Evolutionary conservation across 345 rosid species (phyloP), one percentile per base, ranked within the genome.

Genomic region (Populus davidiana): DNA sequence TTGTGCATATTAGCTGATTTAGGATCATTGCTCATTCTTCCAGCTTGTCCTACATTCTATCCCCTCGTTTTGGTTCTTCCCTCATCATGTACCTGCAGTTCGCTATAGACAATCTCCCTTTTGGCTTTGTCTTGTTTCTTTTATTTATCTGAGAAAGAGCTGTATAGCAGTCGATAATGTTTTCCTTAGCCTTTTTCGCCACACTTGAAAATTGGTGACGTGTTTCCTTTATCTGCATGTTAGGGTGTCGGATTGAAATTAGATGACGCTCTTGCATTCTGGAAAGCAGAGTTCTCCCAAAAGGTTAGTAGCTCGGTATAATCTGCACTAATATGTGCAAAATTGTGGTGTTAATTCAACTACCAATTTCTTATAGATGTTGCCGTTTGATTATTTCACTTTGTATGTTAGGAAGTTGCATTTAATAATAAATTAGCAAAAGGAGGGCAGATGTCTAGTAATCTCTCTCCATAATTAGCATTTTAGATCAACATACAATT

Each of bases 211-310:
- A 20, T 77, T 39, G 17, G 39, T 69, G 10, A 72, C 61, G 74
- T 62, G 63, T 76, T 74, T 56, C 52, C 38, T 59, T 9, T 21
- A 74, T 71, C 75, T 80, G 31, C 67, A 5, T 77, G 31, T 62
- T 54, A 93, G 98, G 98, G 97, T 72, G 96, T 93, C 39, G 98
- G 98, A 47, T 77, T 93, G 89, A 92, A 92, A 85, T 79, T 96
- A 80, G 98, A 96, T 68, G 99, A 96, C 63, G 99, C 99, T 76
- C 81, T 93, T 67, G 92, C 99, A 36, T 92, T 96, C 77, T 93
- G 99, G 99, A 93, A 89, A 85, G 93, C 91, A 70, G 97, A 96
- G 79, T 96, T 93, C 80, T 83, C 93, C 10, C 90, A 87, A 72
- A 96, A 93, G 91, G 99, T 92, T 80, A 82, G 77, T 71, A 47